Conservation (phyloP, 106 monocot species). For the Posidonia australis region DNA sequence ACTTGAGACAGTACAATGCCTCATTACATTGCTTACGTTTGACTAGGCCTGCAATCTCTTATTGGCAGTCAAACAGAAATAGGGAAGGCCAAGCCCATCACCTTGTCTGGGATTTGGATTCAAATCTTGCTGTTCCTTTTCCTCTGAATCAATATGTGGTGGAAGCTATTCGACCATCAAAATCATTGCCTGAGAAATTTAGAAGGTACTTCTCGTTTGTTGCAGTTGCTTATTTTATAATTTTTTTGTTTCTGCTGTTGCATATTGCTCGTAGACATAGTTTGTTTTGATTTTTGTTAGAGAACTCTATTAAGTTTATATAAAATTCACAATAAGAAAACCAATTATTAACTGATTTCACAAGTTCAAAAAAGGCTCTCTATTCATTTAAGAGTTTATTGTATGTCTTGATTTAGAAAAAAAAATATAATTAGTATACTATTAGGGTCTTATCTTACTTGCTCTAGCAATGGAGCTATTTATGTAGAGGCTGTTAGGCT, state of each 20-base stretch:
- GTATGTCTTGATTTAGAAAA: too few relatives aligned
- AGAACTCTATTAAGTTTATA: too few relatives aligned
- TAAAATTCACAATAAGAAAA: too few relatives aligned
- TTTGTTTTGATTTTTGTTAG: too few relatives aligned
- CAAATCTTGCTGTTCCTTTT: conserved; percentile 59
- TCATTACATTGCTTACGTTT: background rate
- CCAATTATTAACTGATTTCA: too few relatives aligned
- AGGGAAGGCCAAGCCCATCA: conserved; percentile 10
- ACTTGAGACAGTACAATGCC: background rate
- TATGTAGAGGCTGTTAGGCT: too few relatives aligned
- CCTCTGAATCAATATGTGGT: conserved; percentile 34
- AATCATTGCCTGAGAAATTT: conserved; percentile 19
- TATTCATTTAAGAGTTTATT: too few relatives aligned
- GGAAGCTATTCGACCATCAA: conserved; percentile 43
- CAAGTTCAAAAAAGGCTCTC: too few relatives aligned
- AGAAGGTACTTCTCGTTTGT: conserved; percentile 30
- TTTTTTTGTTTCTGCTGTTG: background rate
- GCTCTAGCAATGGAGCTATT: too few relatives aligned
- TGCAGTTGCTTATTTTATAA: background rate
- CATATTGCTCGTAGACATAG: too few relatives aligned
- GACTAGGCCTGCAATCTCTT: background rate
- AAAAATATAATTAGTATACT: too few relatives aligned
- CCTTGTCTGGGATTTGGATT: conserved; percentile 87
- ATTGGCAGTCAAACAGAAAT: conserved; percentile 25
- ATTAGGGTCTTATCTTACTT: too few relatives aligned